phyloP scores from a whole-genome alignment of 768 basidiomycete genomes.

The Phanerodontia chrysosporium region DNA sequence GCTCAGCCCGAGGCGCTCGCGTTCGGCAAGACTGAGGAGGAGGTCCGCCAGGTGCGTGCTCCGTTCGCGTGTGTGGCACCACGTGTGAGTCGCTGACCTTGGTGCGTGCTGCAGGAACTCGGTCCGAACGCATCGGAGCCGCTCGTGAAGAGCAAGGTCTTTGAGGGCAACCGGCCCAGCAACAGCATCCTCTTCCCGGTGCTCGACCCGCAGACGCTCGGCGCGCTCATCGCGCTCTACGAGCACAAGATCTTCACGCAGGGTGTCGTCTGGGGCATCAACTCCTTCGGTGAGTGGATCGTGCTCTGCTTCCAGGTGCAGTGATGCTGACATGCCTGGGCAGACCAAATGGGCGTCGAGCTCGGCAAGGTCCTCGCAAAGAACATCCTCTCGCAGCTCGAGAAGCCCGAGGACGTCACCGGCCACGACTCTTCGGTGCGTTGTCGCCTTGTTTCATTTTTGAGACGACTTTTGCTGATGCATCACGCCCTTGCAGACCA shows the following conservation, averaged over 20 bases:
- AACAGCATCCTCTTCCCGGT: conserved; percentile 95
- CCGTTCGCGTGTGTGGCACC: background rate
- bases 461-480: background rate
- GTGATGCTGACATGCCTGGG: background rate
- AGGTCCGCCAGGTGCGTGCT: conserved; percentile 49
- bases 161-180: conserved; percentile 95
- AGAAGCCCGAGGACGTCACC: conserved; percentile 68
- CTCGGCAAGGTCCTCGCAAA: conserved; percentile 97
- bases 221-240: conserved; percentile 84
- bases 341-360: conserved; percentile 99
- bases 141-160: conserved; percentile 94
- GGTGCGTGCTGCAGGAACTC: conserved; percentile 50
- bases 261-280: conserved; percentile 97
- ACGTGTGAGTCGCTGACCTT: too few relatives aligned
- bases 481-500: conserved; percentile 58
- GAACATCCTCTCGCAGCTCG: conserved; percentile 88
- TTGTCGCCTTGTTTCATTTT: background rate
- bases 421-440: conserved; percentile 85
- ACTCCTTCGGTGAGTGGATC: conserved; percentile 79
- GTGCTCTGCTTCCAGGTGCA: too few relatives aligned
- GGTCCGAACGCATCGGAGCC: conserved; percentile 71
- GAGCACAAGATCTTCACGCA: conserved; percentile 99
- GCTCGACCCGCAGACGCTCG: conserved; percentile 86
- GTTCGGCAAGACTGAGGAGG: conserved; percentile 93
- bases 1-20: conserved; percentile 97